Evolutionary conservation across 768 basidiomycete genomes (phyloP), one percentile per base, ranked within the genome.

Genomic region (Flagelloscypha sp.): DNA sequence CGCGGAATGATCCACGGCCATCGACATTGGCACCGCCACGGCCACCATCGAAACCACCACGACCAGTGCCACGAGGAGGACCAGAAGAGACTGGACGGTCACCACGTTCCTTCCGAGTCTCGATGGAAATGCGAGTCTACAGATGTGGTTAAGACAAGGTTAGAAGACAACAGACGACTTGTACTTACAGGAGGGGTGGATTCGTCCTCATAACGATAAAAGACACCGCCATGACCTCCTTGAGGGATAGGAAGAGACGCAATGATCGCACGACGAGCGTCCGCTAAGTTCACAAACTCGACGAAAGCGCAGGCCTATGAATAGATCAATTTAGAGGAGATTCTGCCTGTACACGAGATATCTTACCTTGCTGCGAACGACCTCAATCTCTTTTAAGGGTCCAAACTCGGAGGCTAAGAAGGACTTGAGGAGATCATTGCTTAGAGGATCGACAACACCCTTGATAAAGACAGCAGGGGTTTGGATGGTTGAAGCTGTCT

Each of bases 221-320:
- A 79, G 43, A 98, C 70, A 10, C 92, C 93, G 37, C 90, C 92
- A 44, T 93, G 88, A 24, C 92, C 93, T 40, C 92, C 92, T 45
- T 79, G 76, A 25, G 50, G 41, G 20, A 61, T 54, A 2, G 78
- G 72, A 32, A 95, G 56, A 23, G 76, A 82, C 3, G 83, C 70
- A 18, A 72, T 61, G 52, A 99, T 94, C 2, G 94, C 94, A 28
- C 79, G 74, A 48, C 77, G 72, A n/a, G 94, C 94, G 24, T 76
- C 62, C 2, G 93, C 90, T 39, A 93, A 56, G 1, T 62, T 61
- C 16, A 52, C 55, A 65, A 93, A 98, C 58, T 97, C 94, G 49
- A 95, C 67, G 74, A 98, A 97, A 1, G 92, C 93, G 52, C 93
- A 97, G 0, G 86, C 88, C n/a, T n/a, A n/a, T n/a, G n/a, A n/a